Conservation (phyloP, 2,329 filamentous ascomycete species). For the Trichoderma koningiopsis region DNA sequence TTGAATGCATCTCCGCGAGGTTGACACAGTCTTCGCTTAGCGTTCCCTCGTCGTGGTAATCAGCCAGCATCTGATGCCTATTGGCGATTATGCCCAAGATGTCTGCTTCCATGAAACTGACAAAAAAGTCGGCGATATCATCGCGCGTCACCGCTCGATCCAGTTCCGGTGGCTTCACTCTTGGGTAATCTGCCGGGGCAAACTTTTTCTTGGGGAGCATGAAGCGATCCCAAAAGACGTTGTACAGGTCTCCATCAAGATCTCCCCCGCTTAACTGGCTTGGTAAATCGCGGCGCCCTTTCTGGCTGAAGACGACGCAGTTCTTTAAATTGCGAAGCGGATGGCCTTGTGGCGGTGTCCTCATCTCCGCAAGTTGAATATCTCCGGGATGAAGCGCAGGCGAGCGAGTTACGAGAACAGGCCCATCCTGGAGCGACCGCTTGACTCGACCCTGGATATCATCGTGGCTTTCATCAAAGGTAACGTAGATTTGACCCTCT, state of each 20-base stretch:
- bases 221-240: conserved; percentile 70
- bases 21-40: conserved; percentile 51
- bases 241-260: conserved; percentile 80
- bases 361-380: conserved; percentile 65
- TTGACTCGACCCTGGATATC: conserved; percentile 34
- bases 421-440: conserved; percentile 39
- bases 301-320: conserved; percentile 76
- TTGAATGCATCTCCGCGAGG: conserved; percentile 67
- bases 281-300: conserved; percentile 72
- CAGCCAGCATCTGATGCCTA: conserved; percentile 65
- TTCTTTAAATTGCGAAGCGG: conserved; percentile 66
- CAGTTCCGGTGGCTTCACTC: conserved; percentile 59
- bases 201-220: conserved; percentile 49
- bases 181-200: conserved; percentile 70
- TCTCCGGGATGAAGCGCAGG: conserved; percentile 83
- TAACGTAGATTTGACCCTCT: conserved; percentile 70
- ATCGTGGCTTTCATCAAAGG: conserved; percentile 48
- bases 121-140: conserved; percentile 80
- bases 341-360: conserved; percentile 61
- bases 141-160: conserved; percentile 57
- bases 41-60: conserved; percentile 57
- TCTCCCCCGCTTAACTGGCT: conserved; percentile 81
- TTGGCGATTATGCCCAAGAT: conserved; percentile 66
- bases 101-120: conserved; percentile 73
- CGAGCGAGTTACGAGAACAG: conserved; percentile 71